Evolutionary conservation across 257 asterid genomes (phyloP), one percentile per base, ranked within the genome.

Genomic region (Verbena officinalis): DNA sequence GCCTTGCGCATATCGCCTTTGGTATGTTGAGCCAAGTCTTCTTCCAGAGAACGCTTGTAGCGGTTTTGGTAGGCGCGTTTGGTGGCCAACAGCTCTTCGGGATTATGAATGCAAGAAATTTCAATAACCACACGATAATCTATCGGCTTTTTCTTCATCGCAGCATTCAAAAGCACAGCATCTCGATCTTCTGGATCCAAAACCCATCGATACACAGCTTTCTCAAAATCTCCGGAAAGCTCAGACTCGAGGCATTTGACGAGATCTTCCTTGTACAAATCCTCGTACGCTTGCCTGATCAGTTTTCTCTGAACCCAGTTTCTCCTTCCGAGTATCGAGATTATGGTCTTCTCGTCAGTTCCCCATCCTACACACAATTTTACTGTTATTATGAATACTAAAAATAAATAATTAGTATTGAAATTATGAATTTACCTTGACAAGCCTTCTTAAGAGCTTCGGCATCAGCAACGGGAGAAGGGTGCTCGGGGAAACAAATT

Each of bases 391-490:
- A 44, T 14, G 6, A 44, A 44, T 13, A 4, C 2, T n/a, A 1
- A 1, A n/a, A 2, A 42, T 13, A 1, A 42, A 42, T 1, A 20
- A 19, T 14, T 1, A 22, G 34, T 7, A 55, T 17, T 51, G 1
- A 34, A 0, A 3, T 58, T 4, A 16, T 3, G 16, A 7, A 7
- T 15, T 46, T 75, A 89, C 97, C 96, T 72, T 90, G 72, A 49
- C 73, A 78, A 65, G 97, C 97, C 74, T 90, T 85, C 66, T 67
- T 71, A 23, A 90, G 78, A 68, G 89, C 86, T 73, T 90, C 95
- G 14, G 97, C 97, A 56, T 90, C 96, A 10, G 87, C 91, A 70
- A 79, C 83, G 30, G 92, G 90, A 45, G 96, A 90, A 65, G 82
- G 77, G 65, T 83, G 78, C 1, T 81, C 90, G 2, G 97, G 96